Evolutionary conservation across 202 grass and related monocot genomes (phyloP).

Genomic region (Panicum virgatum): DNA sequence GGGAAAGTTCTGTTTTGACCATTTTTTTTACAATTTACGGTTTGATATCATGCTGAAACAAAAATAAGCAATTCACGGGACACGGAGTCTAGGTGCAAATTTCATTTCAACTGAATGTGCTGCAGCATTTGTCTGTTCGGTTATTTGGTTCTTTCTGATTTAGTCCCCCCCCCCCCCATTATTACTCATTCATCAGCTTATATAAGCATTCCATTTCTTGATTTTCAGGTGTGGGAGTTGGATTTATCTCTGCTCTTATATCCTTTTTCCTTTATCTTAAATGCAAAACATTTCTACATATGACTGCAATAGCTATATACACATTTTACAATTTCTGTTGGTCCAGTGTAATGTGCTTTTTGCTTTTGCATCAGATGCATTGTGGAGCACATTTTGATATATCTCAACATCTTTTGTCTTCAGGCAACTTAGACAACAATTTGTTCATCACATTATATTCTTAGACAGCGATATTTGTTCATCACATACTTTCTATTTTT

Average conservation of each 20-base stretch:
- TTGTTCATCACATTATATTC: not conserved
- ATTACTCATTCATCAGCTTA: slow-evolving; percentile 11
- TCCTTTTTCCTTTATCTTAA: slow-evolving; percentile 52
- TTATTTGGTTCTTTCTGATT: not conserved
- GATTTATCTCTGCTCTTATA: slow-evolving; percentile 99
- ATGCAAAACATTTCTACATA: slow-evolving; percentile 26
- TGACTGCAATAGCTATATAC: not conserved
- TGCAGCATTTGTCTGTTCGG: not conserved
- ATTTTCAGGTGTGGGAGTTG: slow-evolving; percentile 88
- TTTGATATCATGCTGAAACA: not conserved
- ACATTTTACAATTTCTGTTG: slow-evolving; percentile 13
- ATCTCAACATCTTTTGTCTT: not conserved
- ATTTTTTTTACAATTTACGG: not conserved
- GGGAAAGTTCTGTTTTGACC: not conserved
- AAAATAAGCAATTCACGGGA: not conserved
- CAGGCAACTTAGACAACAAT: slow-evolving; percentile 6
- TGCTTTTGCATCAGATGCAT: not conserved
- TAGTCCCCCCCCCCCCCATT: not conserved
- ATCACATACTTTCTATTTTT: not conserved
- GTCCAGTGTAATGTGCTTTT: slow-evolving; percentile 27
- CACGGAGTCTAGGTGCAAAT: not conserved
- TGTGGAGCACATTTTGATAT: slow-evolving; percentile 2
- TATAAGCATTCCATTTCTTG: slow-evolving; percentile 23
- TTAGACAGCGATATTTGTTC: not conserved
- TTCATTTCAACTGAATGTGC: not conserved